Conservation (phyloP, 805 yeast genomes). For the Metschnikowia hibisci region DNA sequence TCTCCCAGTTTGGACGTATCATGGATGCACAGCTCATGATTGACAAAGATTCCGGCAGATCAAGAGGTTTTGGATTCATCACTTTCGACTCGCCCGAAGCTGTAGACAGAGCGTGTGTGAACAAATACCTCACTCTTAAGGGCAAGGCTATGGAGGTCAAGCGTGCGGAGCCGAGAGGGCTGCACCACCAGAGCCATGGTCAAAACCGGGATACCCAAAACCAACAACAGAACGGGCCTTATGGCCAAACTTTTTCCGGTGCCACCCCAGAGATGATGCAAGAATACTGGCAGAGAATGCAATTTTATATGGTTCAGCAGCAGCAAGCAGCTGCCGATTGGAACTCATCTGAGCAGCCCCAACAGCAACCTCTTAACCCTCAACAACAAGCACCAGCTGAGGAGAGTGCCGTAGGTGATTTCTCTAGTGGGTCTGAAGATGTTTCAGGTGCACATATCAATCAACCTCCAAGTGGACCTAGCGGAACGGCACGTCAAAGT, state of each 20-base stretch:
- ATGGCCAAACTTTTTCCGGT: constrained; percentile 18
- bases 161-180: constrained; percentile 79
- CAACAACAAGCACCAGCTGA: constrained; percentile 29
- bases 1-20: constrained; percentile 82
- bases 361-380: constrained; percentile 41
- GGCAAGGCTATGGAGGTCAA: constrained; percentile 84
- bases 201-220: constrained; percentile 20
- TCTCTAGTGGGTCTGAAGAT: not conserved
- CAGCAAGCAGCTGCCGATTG: constrained; percentile 35
- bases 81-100: constrained; percentile 94
- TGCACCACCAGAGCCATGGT: constrained; percentile 44
- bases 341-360: constrained; percentile 27
- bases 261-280: constrained; percentile 54
- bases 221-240: constrained; percentile 29
- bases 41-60: constrained; percentile 94
- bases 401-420: not conserved
- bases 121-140: constrained; percentile 76
- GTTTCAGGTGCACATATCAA: not conserved
- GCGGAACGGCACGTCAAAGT: not conserved
- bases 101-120: constrained; percentile 81
- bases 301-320: constrained; percentile 62
- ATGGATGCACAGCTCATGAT: constrained; percentile 96
- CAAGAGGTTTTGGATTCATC: constrained; percentile 95
- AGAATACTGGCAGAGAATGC: constrained; percentile 61
- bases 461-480: constrained; percentile 2